Evolutionary conservation across 495 filamentous ascomycete species (phyloP).

Genomic region (Penicillium longicatenatum): DNA sequence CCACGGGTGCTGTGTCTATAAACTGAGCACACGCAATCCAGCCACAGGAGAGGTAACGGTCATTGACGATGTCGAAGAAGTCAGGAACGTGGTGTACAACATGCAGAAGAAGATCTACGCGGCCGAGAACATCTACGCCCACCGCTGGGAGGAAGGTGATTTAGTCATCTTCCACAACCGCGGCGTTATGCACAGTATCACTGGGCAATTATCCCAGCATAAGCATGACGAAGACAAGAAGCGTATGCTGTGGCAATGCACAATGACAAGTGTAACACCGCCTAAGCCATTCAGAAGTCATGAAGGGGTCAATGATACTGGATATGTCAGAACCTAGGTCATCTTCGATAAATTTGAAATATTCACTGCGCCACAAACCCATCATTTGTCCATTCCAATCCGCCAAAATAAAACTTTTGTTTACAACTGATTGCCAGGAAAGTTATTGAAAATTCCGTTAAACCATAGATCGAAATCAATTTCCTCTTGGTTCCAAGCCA

Average conservation of each 20-base stretch:
- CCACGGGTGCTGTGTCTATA: constrained; percentile 19
- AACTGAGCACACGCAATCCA: constrained; percentile 15
- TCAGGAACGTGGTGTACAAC: constrained; percentile 15
- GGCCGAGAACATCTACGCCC: constrained; percentile 17
- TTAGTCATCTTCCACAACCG: constrained; percentile 22
- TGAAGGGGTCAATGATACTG: constrained; percentile 12
- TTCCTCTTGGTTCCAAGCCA: constrained; percentile 28
- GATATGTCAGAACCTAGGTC: constrained; percentile 4
- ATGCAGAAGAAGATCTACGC: constrained; percentile 22
- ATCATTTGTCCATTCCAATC: background rate
- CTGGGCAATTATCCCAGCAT: constrained; percentile 14
- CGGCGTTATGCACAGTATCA: constrained; percentile 21
- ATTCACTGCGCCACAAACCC: background rate
- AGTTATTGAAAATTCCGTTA: constrained; percentile 29
- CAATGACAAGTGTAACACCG: constrained; percentile 14
- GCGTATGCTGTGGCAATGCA: constrained; percentile 16
- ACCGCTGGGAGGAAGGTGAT: constrained; percentile 17
- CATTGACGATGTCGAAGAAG: constrained; percentile 18
- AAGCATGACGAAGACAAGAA: constrained; percentile 18
- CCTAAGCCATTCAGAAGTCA: constrained; percentile 14
- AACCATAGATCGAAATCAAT: constrained; percentile 36
- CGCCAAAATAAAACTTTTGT: background rate
- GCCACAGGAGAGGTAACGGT: constrained; percentile 12
- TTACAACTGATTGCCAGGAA: constrained; percentile 16
- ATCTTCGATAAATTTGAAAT: constrained; percentile 1